Evolutionary conservation across 2,329 filamentous ascomycete species (phyloP), one percentile per base, ranked within the genome.

Genomic region (Aureobasidium sp.): DNA sequence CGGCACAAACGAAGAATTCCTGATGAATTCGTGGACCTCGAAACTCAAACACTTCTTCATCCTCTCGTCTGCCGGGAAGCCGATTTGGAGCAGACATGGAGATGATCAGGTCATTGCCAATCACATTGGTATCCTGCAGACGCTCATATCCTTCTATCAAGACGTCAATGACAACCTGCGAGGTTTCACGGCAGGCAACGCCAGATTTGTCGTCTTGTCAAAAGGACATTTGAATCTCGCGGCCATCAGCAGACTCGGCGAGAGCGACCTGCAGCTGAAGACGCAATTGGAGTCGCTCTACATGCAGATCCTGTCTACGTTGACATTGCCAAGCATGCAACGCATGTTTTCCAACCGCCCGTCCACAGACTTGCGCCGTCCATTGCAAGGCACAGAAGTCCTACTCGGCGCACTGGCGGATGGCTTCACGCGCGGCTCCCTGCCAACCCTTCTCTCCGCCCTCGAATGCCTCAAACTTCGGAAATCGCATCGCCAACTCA

Each of bases 21-120:
- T 88, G 22, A 74, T 95, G 35, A 72, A 74, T 14, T 76, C 83
- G 58, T 98, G 90, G 90, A 93, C 90, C 66, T 81, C 86, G 32
- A 97, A 97, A 72, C 77, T 90, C 58, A 98, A 98, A 70, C 93
- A 98, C 70, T 98, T 95, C 68, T 82, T 98, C 70, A 95, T 98
- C 62, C 75, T 98, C 1, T 97, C 93, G 2, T 91, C 90, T 12
- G 91, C 94, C 8, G 93, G 93, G 17, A 98, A 98, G 68, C 94
- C 93, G 10, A 94, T 98, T 44, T 98, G 91, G 77, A 97, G 90
- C 64, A 81, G 94, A 44, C 91, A 98, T 66, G 93, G 94, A 35
- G 89, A 96, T 61, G 79, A 95, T 59, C 83, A 85, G 52, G 74
- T 97, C 38, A 89, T 97, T 65, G 95, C 94, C 62, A 86, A 87